Conservation (phyloP, 495 filamentous ascomycete species). For the Penicillium desertorum region DNA sequence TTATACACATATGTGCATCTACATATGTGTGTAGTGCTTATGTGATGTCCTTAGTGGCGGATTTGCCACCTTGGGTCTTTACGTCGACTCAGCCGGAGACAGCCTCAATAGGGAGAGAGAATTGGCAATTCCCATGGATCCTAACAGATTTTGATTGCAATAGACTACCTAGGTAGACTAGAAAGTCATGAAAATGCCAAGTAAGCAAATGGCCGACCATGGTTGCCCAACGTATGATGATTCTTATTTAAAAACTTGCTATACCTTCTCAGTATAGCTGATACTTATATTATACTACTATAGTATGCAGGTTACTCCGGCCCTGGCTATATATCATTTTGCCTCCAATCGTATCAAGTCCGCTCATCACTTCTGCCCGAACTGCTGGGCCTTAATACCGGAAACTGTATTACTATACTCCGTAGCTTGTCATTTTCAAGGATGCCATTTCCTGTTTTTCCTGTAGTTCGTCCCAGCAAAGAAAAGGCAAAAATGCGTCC, state of each 20-base stretch:
- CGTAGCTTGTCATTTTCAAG: background rate
- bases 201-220: constrained; percentile 7
- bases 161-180: background rate
- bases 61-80: constrained; percentile 11
- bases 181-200: background rate
- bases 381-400: constrained; percentile 1
- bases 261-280: too few relatives aligned
- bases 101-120: background rate
- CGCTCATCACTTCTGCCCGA: constrained; percentile 15
- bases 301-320: too few relatives aligned
- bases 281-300: too few relatives aligned
- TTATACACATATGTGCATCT: too few relatives aligned
- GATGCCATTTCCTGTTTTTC: background rate
- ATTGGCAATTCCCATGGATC: constrained; percentile 6
- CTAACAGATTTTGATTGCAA: background rate
- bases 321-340: background rate
- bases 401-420: background rate
- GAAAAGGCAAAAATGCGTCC: background rate
- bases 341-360: constrained; percentile 1
- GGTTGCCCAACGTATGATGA: constrained; percentile 12
- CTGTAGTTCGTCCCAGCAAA: background rate
- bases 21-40: background rate
- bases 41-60: constrained; percentile 1
- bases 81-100: constrained; percentile 10
- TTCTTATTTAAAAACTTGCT: background rate